These are phyloP conservation scores for Podospora appendiculata DNA, from an alignment of 495 filamentous ascomycete species.

Conservation along the genomic window DNA sequence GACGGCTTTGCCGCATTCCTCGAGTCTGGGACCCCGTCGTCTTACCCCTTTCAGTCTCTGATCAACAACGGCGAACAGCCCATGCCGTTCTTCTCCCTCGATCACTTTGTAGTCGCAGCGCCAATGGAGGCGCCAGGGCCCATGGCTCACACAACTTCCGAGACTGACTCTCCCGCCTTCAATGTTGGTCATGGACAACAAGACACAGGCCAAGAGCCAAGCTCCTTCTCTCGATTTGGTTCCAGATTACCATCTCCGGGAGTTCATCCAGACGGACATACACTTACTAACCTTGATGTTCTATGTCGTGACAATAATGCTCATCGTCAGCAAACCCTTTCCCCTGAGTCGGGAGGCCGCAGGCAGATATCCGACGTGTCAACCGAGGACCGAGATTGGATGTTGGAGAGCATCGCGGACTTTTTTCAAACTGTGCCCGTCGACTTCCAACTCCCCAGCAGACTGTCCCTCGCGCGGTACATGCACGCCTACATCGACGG, in stretches of 20 bases:
- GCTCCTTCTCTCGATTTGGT: background rate
- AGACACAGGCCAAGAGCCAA: background rate
- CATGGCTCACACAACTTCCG: background rate
- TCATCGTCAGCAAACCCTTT: background rate
- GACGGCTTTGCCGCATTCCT: background rate
- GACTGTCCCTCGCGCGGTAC: slow-evolving; percentile 6
- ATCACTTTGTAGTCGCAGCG: background rate
- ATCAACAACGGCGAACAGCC: background rate
- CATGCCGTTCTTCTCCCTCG: background rate
- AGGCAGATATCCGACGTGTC: background rate
- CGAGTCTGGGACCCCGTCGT: background rate
- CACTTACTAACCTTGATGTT: background rate
- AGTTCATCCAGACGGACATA: background rate
- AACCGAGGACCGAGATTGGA: background rate
- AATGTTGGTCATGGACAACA: background rate
- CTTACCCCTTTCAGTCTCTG: background rate
- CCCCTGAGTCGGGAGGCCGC: too few species aligned
- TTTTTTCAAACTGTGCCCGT: background rate
- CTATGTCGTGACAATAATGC: background rate
- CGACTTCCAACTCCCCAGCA: slow-evolving; percentile 4
- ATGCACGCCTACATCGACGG: slow-evolving; percentile 22
- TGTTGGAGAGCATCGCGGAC: background rate
- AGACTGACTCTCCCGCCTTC: background rate
- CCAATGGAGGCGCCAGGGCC: background rate
- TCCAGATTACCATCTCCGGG: background rate